These are phyloP conservation scores for Melocanna baccifera DNA, from an alignment of 176 grass and related monocot species.

Conservation along the genomic window DNA sequence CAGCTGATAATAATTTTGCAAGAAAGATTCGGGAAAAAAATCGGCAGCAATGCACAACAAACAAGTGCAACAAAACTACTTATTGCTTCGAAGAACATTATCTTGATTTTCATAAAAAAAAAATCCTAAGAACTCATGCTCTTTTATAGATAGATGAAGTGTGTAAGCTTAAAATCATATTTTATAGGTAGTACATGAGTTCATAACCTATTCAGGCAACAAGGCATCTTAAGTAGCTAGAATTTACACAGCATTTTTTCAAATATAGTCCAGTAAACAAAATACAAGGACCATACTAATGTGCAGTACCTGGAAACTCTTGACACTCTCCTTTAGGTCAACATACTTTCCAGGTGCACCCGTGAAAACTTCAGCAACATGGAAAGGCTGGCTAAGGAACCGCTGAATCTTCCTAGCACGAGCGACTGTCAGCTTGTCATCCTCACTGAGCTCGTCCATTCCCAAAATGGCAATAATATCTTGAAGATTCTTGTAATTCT, in stretches of 20 bases:
- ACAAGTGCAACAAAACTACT: background rate
- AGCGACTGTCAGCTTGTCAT: slow-evolving; percentile 86
- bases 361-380: slow-evolving; percentile 97
- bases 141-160: background rate
- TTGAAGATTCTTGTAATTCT: slow-evolving; percentile 98
- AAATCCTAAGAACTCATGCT: background rate
- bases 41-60: background rate
- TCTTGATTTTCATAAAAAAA: background rate
- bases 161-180: background rate
- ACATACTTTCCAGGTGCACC: slow-evolving; percentile 93
- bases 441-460: slow-evolving; percentile 98
- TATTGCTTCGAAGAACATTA: background rate
- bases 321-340: slow-evolving; percentile 80
- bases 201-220: background rate
- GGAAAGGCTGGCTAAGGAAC: slow-evolving; percentile 94
- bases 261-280: background rate
- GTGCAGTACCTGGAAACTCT: slow-evolving; percentile 97
- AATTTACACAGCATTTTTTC: background rate
- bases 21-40: background rate
- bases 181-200: background rate
- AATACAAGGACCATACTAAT: no score
- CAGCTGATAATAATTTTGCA: background rate
- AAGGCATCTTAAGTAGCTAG: background rate
- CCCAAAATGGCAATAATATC: slow-evolving; percentile 99
- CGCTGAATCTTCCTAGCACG: slow-evolving; percentile 97